These are phyloP conservation scores for Yarrowia bubula DNA, from an alignment of 805 yeast genomes.

Conservation along the genomic window DNA sequence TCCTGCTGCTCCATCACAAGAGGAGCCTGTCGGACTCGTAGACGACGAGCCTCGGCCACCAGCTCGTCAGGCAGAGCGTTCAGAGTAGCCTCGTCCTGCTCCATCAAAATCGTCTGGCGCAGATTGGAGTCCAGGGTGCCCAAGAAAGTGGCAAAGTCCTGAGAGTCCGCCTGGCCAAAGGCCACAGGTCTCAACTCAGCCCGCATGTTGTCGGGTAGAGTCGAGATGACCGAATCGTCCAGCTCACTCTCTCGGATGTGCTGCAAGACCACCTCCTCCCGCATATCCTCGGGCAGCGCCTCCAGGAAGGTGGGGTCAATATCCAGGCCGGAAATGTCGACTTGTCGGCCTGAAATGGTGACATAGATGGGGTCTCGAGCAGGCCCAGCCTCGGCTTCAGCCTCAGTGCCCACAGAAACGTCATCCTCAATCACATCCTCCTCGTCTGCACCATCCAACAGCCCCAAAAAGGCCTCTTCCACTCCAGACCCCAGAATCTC, in stretches of 20 bases:
- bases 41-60: slow-evolving; percentile 38
- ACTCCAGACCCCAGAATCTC: neutral
- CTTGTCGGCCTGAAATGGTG: slow-evolving; percentile 69
- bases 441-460: neutral
- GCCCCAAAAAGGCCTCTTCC: neutral
- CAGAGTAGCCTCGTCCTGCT: slow-evolving; percentile 38
- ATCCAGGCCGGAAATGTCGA: slow-evolving; percentile 85
- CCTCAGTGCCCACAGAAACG: neutral
- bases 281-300: slow-evolving; percentile 88
- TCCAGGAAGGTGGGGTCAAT: slow-evolving; percentile 88
- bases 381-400: slow-evolving; percentile 14
- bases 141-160: slow-evolving; percentile 37
- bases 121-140: slow-evolving; percentile 39
- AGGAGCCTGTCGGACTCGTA: slow-evolving; percentile 30
- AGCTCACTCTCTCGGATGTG: slow-evolving; percentile 46
- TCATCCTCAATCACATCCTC: slow-evolving; percentile 21
- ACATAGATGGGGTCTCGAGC: slow-evolving; percentile 59
- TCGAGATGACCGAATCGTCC: slow-evolving; percentile 76
- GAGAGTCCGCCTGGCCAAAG: slow-evolving; percentile 30
- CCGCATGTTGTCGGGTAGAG: slow-evolving; percentile 67
- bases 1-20: slow-evolving; percentile 33
- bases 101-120: slow-evolving; percentile 38
- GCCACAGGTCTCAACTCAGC: slow-evolving; percentile 37
- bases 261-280: slow-evolving; percentile 72
- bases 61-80: slow-evolving; percentile 37